Percentiles rank a stretch among this genome's conserved stretches.
Evolutionary conservation across 148 eudicot species (phyloP).

Genomic region (Cornus suecica): DNA sequence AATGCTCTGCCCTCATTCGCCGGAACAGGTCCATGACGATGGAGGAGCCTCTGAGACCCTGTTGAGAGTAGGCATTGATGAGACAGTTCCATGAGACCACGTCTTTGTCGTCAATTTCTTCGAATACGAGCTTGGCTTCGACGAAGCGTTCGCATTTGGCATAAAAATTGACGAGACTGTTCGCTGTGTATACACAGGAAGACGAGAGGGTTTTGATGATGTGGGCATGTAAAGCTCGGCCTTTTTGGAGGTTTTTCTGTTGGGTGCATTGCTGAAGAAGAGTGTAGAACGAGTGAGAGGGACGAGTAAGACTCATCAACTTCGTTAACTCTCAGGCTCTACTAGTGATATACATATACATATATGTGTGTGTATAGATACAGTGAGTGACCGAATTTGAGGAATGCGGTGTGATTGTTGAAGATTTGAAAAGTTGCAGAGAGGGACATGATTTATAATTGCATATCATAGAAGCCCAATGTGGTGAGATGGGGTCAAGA

Average conservation of each 20-base stretch:
- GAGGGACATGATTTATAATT: no score
- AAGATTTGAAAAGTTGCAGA: no score
- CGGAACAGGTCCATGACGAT: constrained; percentile 25
- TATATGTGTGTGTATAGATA: no score
- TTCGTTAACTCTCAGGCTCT: not conserved
- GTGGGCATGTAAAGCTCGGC: constrained; percentile 39
- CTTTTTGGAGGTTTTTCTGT: constrained; percentile 26
- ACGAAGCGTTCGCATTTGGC: constrained; percentile 34
- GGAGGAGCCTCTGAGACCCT: constrained; percentile 17
- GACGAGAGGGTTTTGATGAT: constrained; percentile 31
- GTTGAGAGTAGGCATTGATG: constrained; percentile 37
- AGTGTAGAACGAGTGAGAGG: constrained; percentile 27
- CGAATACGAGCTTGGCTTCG: constrained; percentile 34
- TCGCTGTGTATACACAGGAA: constrained; percentile 29
- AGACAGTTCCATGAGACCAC: constrained; percentile 49
- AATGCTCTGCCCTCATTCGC: constrained; percentile 31
- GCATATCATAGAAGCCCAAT: no score
- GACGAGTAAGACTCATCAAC: constrained; percentile 5
- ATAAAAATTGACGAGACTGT: constrained; percentile 45
- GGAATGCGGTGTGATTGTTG: no score
- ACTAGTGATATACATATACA: no score
- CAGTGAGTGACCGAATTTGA: no score
- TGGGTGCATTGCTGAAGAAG: constrained; percentile 35
- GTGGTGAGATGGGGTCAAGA: no score
- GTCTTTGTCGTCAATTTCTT: constrained; percentile 31